Conservation (phyloP, 345 rosid species). For the Angophora floribunda region DNA sequence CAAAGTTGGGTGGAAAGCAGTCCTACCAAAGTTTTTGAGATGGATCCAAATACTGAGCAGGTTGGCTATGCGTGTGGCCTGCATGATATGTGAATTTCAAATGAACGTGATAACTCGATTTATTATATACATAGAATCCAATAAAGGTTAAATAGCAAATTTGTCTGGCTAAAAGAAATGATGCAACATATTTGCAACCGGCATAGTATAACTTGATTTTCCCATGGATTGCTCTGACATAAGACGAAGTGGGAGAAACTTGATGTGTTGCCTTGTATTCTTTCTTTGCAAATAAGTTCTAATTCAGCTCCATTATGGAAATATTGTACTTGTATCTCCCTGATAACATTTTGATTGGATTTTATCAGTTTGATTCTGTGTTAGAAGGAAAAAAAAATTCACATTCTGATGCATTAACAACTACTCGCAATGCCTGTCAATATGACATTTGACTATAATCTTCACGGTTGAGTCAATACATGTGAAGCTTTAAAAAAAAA, state of each 20-base stretch:
- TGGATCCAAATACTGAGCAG: conserved; percentile 62
- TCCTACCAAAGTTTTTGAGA: conserved; percentile 80
- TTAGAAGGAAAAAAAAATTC: neutral
- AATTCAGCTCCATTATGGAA: neutral
- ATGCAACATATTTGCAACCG: neutral
- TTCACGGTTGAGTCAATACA: neutral
- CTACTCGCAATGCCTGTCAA: neutral
- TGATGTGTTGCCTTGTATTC: neutral
- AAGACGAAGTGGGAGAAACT: neutral
- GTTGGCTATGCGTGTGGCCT: conserved; percentile 8
- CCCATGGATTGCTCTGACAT: neutral
- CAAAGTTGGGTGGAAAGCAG: conserved; percentile 72
- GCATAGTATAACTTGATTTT: neutral
- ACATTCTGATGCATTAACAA: neutral
- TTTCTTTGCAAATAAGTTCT: neutral
- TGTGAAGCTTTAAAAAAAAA: neutral
- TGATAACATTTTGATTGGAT: neutral
- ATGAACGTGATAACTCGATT: neutral
- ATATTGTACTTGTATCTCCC: neutral
- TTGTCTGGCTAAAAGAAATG: neutral
- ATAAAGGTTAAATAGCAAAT: neutral
- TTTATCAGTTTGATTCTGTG: neutral
- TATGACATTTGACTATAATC: neutral
- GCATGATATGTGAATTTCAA: neutral
- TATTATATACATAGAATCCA: neutral